Base-by-base conservation (phyloP, 2,329 filamentous ascomycete genomes). In the Periconia sp. region DNA sequence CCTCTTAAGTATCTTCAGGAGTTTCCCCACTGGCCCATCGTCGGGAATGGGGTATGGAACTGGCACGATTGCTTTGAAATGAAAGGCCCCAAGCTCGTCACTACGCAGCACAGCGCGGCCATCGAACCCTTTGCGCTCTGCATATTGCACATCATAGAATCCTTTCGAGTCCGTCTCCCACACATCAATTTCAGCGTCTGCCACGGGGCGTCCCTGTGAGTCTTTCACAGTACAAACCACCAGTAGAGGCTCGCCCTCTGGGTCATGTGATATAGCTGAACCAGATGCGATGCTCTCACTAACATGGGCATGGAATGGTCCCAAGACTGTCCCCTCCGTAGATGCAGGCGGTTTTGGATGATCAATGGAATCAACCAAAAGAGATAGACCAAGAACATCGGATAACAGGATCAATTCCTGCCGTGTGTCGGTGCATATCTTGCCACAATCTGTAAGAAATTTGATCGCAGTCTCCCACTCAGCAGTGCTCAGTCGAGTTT, bases 91-190 rank as follows among this genome's bases (percentile, higher is more conserved):
- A 35, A 91, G 77, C 0, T 81, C 77, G 61, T 93, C 90, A 56
- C 81, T 88, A 41, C 75, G 75, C 79, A 91, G 81, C 53, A 93
- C 81, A 52, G 88, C 89, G 41, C 90, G 79, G 45, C 90, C 89
- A 75, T 91, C 88, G 0, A 89, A 88, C 1, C 63, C 65, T 8
- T 27, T 73, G 3, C 86, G 79, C 41, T 83, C 82, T 0, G 82
- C 78, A 69, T 91, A 86, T 74, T 94, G 90, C 55, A 93, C 89
- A 68, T 94, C 90, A 69, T 94, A 94, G 65, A 87, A 85, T 8
- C 90, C 90, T n/a, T 84, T 84, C 53, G 83, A 86, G 70, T 93
- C 90, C 10, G 90, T 91, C 76, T 93, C 90, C 90, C 90, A 94
- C 59, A 94, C 87, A 71, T 94, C 90, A 57, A 93, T 82, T 68